A percentile compares a stretch with the other conserved stretches of the same genome.
Evolutionary conservation across 306 rosid genomes (phyloP).

Genomic region (Morella rubra): DNA sequence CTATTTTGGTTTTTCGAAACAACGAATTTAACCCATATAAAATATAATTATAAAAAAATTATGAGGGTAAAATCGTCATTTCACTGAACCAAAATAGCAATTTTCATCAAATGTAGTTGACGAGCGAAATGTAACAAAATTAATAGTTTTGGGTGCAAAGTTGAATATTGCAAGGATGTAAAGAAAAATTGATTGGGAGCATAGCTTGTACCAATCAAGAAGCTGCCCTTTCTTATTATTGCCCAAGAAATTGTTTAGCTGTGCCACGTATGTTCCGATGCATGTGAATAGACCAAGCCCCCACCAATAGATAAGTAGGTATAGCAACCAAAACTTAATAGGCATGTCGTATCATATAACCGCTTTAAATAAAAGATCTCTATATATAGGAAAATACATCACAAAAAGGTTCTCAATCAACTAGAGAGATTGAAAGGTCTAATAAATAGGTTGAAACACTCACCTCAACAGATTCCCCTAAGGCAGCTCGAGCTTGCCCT

Average conservation of each 20-base stretch:
- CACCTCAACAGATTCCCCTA: conserved; percentile 88
- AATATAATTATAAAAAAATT: too few species aligned
- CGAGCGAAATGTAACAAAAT: too few species aligned
- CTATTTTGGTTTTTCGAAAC: too few species aligned
- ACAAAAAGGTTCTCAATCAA: conserved; percentile 9
- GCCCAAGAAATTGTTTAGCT: not conserved
- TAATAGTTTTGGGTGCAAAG: too few species aligned
- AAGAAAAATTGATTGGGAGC: too few species aligned
- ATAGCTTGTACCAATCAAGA: too few species aligned
- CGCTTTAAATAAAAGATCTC: not conserved
- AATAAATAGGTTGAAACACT: conserved; percentile 28
- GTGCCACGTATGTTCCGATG: too few species aligned
- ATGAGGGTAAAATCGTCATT: too few species aligned
- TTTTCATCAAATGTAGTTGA: too few species aligned
- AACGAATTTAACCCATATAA: too few species aligned
- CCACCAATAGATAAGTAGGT: not conserved
- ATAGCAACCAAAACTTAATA: not conserved
- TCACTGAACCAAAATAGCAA: too few species aligned
- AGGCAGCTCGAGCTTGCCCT: conserved; percentile 99
- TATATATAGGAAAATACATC: conserved; percentile 10
- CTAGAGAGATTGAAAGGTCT: conserved; percentile 4
- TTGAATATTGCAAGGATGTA: too few species aligned
- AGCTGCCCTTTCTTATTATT: not conserved
- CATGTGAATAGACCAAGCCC: not conserved
- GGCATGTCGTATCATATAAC: not conserved